A percentile compares a stretch with the other conserved stretches of the same genome.
phyloP scores from a whole-genome alignment of 2,329 filamentous ascomycete species.

The Sporothrix sp. region DNA sequence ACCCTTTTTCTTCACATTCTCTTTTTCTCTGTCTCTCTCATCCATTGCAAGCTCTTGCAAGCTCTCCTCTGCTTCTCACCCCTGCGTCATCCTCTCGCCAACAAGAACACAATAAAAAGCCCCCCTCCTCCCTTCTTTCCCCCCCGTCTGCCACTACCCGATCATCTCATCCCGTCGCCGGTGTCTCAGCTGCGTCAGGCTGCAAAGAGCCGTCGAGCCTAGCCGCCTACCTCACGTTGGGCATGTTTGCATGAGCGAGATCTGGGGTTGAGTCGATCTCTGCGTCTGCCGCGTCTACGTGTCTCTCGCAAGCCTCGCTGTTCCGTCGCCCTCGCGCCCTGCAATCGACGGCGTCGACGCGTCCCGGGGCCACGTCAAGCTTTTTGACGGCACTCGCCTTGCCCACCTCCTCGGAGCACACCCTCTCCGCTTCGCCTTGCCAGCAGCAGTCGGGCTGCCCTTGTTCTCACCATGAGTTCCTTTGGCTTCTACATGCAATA shows the following conservation, averaged over 20 bases:
- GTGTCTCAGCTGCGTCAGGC: background rate
- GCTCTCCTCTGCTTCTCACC: too few relatives aligned
- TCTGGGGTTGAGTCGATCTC: background rate
- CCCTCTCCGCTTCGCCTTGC: background rate
- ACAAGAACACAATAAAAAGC: too few relatives aligned
- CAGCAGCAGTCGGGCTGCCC: background rate
- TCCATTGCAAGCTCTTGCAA: too few relatives aligned
- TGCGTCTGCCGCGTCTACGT: background rate
- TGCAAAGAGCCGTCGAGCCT: background rate
- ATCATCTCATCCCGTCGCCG: background rate
- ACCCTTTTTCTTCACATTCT: too few relatives aligned
- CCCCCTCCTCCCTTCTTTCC: too few relatives aligned
- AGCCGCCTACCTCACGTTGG: slow-evolving; percentile 31
- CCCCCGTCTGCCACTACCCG: background rate
- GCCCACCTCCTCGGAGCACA: background rate
- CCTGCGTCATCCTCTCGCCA: too few relatives aligned
- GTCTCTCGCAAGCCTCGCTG: background rate
- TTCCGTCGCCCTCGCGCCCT: background rate
- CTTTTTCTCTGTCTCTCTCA: too few relatives aligned
- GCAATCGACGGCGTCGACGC: background rate
- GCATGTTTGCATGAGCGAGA: slow-evolving; percentile 43
- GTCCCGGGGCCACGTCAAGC: too few relatives aligned
- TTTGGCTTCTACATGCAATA: slow-evolving; percentile 61
- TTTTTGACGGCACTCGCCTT: background rate
- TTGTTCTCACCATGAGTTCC: slow-evolving; percentile 40